Percentiles rank a stretch among this genome's conserved stretches.
Conservation (phyloP, 805 yeast genomes). For the Candida chauliodis region DNA sequence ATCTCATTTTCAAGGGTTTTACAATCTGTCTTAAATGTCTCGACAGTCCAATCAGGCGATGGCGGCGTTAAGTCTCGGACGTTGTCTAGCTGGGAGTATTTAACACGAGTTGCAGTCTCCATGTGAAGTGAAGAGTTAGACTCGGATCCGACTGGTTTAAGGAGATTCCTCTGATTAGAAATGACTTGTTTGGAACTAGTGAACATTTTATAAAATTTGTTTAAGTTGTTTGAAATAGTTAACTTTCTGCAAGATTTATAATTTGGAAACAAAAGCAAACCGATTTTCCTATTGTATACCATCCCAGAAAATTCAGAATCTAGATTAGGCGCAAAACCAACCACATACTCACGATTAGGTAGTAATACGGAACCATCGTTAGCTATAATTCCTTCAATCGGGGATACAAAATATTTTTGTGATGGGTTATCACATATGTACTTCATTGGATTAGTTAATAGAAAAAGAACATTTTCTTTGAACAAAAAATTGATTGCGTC, state of each 20-base stretch:
- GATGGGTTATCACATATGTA: not conserved
- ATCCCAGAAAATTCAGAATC: slow-evolving; percentile 15
- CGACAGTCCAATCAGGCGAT: too few relatives aligned
- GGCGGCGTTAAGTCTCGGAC: too few relatives aligned
- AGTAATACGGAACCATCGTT: slow-evolving; percentile 7
- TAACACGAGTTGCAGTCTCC: too few relatives aligned
- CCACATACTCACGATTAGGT: slow-evolving; percentile 4
- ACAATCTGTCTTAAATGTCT: too few relatives aligned
- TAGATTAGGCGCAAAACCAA: slow-evolving; percentile 13
- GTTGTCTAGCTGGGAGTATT: too few relatives aligned
- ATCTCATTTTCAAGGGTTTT: slow-evolving; percentile 7
- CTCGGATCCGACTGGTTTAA: too few relatives aligned
- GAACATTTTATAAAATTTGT: slow-evolving; percentile 8
- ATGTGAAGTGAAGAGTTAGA: too few relatives aligned
- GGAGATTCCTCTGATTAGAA: not conserved
- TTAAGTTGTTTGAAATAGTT: slow-evolving; percentile 5
- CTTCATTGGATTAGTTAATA: not conserved
- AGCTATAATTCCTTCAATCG: slow-evolving; percentile 11
- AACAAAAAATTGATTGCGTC: slow-evolving; percentile 15
- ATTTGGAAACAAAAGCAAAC: slow-evolving; percentile 12
- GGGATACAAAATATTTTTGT: slow-evolving; percentile 9
- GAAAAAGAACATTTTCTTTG: slow-evolving; percentile 7
- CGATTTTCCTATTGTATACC: slow-evolving; percentile 2
- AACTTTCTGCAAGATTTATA: not conserved
- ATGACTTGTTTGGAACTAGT: not conserved